These are phyloP conservation scores for Prunella vulgaris DNA, from an alignment of 257 asterid genomes.

Conservation along the genomic window DNA sequence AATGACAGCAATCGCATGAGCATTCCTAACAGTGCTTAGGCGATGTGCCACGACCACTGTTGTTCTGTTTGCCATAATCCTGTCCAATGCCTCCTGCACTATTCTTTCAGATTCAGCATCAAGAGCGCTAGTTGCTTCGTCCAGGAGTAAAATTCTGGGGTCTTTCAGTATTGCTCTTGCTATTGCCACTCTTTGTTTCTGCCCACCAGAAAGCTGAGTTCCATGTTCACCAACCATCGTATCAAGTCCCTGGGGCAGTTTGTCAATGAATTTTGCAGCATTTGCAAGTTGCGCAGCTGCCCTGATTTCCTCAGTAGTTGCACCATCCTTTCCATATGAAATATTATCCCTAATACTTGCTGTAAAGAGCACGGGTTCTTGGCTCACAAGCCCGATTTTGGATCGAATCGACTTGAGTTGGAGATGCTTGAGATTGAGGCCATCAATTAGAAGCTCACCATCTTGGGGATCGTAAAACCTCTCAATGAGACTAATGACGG, in stretches of 20 bases:
- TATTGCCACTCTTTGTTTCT: slow-evolving; percentile 60
- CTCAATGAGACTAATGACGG: slow-evolving; percentile 56
- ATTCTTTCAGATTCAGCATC: slow-evolving; percentile 59
- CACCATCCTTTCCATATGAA: slow-evolving; percentile 57
- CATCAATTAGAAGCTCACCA: slow-evolving; percentile 51
- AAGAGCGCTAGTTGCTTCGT: slow-evolving; percentile 70
- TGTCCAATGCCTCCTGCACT: slow-evolving; percentile 61
- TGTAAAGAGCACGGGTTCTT: slow-evolving; percentile 65
- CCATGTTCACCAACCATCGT: slow-evolving; percentile 68
- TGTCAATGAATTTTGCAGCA: slow-evolving; percentile 56
- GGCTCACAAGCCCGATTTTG: slow-evolving; percentile 63
- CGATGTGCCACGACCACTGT: slow-evolving; percentile 61
- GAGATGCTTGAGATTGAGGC: slow-evolving; percentile 41
- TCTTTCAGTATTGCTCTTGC: slow-evolving; percentile 62
- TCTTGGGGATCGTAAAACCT: slow-evolving; percentile 62
- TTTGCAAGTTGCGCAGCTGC: slow-evolving; percentile 50
- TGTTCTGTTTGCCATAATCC: slow-evolving; percentile 51
- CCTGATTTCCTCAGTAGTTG: slow-evolving; percentile 51
- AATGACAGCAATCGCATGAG: slow-evolving; percentile 46
- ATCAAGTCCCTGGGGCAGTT: slow-evolving; percentile 60
- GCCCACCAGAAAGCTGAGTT: slow-evolving; percentile 67
- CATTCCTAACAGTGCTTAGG: slow-evolving; percentile 48
- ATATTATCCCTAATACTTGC: slow-evolving; percentile 56
- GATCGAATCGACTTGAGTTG: slow-evolving; percentile 62
- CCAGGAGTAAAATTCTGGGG: slow-evolving; percentile 53